Conservation (phyloP, 306 rosid genomes). For the Gynostemma pentaphyllum region DNA sequence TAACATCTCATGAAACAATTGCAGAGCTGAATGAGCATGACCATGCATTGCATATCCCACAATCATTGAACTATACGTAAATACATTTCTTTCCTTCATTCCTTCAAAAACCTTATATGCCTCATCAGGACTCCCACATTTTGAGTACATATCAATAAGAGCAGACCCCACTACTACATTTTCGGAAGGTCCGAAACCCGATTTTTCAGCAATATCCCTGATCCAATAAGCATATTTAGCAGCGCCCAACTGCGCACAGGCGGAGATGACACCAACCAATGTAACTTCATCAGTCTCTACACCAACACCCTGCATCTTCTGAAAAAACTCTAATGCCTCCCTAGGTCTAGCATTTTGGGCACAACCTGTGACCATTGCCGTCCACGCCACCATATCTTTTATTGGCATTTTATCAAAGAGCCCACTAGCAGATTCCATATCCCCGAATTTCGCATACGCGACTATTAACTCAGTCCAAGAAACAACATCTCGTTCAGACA, state of each 20-base stretch:
- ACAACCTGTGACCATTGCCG: constrained; percentile 67
- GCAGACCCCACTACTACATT: constrained; percentile 81
- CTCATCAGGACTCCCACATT: constrained; percentile 60
- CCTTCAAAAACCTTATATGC: constrained; percentile 46
- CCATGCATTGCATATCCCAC: constrained; percentile 70
- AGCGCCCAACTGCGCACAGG: constrained; percentile 69
- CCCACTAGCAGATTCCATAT: constrained; percentile 45
- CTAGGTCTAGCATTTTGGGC: constrained; percentile 62
- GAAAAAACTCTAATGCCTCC: constrained; percentile 50
- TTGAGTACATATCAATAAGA: constrained; percentile 65
- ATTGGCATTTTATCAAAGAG: constrained; percentile 44
- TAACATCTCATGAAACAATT: constrained; percentile 66
- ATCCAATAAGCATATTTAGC: constrained; percentile 47
- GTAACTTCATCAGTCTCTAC: constrained; percentile 50
- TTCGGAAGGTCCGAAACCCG: constrained; percentile 29
- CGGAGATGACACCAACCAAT: constrained; percentile 57
- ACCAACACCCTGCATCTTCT: constrained; percentile 27
- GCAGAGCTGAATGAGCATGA: constrained; percentile 40
- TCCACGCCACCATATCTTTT: constrained; percentile 86
- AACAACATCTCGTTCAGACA: constrained; percentile 56
- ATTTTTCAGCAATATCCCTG: constrained; percentile 42
- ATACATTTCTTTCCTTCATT: constrained; percentile 57
- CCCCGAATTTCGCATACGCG: constrained; percentile 44
- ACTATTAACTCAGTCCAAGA: constrained; percentile 77
- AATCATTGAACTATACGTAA: constrained; percentile 75